Conservation (phyloP, 208 protist genomes). For the Trypanosoma theileri region DNA sequence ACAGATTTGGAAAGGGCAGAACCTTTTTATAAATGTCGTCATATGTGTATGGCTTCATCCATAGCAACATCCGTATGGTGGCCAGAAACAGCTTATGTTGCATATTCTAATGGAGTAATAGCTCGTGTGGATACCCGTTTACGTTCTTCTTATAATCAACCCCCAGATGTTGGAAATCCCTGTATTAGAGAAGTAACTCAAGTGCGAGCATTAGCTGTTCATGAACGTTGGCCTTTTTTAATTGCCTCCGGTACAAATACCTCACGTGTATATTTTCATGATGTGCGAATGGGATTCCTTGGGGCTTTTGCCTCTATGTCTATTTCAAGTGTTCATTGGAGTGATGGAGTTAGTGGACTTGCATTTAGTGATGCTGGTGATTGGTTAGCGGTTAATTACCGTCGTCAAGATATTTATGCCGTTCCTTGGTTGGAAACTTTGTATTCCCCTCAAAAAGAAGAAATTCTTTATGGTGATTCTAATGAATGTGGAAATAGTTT, state of each 20-base stretch:
- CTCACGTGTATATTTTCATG: conserved; percentile 45
- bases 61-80: conserved; percentile 30
- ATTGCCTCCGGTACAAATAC: conserved; percentile 40
- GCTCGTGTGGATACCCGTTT: conserved; percentile 38
- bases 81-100: conserved; percentile 42
- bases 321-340: conserved; percentile 6
- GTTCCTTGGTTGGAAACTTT: conserved; percentile 36
- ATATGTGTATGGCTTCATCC: conserved; percentile 30
- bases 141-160: conserved; percentile 3
- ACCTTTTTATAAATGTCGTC: conserved; percentile 17
- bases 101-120: conserved; percentile 40
- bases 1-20: conserved; percentile 33
- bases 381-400: conserved; percentile 48
- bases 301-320: conserved; percentile 34
- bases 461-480: neutral
- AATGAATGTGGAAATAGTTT: neutral
- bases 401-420: conserved; percentile 38
- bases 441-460: neutral
- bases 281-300: conserved; percentile 45
- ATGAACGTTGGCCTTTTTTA: conserved; percentile 41
- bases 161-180: conserved; percentile 22
- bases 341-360: conserved; percentile 38
- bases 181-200: conserved; percentile 16
- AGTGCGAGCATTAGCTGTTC: conserved; percentile 34
- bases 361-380: conserved; percentile 45